phyloP scores from a whole-genome alignment of 306 rosid genomes.

The Medicago arabica region DNA sequence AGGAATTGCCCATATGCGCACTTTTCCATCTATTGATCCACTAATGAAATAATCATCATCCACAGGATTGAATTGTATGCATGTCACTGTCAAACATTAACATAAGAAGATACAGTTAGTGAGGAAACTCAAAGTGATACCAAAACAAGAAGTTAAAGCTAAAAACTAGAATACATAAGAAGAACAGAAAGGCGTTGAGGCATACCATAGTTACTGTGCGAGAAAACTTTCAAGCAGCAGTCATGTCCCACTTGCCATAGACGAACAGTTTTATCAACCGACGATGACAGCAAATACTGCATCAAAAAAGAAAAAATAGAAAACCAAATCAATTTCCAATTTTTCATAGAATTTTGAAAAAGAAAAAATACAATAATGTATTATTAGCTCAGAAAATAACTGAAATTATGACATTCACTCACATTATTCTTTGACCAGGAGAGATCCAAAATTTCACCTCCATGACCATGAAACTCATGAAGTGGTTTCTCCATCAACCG shows the following conservation, averaged over 20 bases:
- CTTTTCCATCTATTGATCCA: constrained; percentile 98
- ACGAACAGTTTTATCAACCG: constrained; percentile 94
- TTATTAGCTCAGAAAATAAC: constrained; percentile 23
- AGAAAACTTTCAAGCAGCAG: constrained; percentile 78
- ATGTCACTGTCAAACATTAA: constrained; percentile 67
- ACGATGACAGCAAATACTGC: constrained; percentile 88
- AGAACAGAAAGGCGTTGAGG: constrained; percentile 13
- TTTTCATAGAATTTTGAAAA: not conserved
- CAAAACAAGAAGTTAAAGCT: constrained; percentile 25
- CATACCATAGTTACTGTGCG: constrained; percentile 94
- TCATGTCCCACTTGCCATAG: constrained; percentile 81
- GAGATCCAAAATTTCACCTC: constrained; percentile 79
- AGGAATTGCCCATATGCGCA: constrained; percentile 90
- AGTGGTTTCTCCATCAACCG: constrained; percentile 86
- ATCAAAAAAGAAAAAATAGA: constrained; percentile 22
- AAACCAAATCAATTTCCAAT: constrained; percentile 34
- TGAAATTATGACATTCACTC: constrained; percentile 52
- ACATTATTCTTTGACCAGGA: constrained; percentile 95
- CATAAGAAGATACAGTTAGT: constrained; percentile 41
- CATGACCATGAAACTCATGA: constrained; percentile 85
- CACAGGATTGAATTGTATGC: constrained; percentile 91
- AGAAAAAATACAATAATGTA: not conserved
- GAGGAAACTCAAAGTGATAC: constrained; percentile 22
- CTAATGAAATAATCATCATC: constrained; percentile 92
- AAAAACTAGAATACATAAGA: constrained; percentile 10